Base-by-base conservation (phyloP, 1,284 basidiomycete genomes). In the Pseudozyma sp. region DNA sequence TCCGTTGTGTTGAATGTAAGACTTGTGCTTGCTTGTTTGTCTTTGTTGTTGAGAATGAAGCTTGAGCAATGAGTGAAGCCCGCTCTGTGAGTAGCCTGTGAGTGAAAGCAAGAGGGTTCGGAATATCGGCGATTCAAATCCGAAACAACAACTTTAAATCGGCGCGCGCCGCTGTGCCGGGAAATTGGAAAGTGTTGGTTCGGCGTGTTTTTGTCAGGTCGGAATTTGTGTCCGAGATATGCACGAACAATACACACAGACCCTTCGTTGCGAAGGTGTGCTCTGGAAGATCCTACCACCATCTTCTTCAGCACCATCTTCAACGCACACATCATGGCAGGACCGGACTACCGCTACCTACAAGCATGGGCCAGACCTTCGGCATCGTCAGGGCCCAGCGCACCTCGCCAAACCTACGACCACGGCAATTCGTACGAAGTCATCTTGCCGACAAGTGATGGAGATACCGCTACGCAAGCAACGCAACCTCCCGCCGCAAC, bases 271-370 rank as follows among this genome's bases (percentile, higher is more conserved):
- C 19, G n/a, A 18, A 31, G 4, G 16, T 25, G 8, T 38, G 19
- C 25, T 34, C n/a, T n/a, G 9, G 11, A 9, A 10, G 7, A 11
- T 19, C 50, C 34, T n/a, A 51, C 50, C 35, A 51, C 13, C 34
- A 8, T 12, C 35, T 11, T n/a, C 16, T 39, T 19, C 25, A 31
- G 2, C 34, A 10, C 13, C 18, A n/a, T 12, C 11, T 18, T 1
- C 3, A 7, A n/a, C 25, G 43, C 43, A 5, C 14, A 36, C 44
- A 48, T 8, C 50, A 70, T 75, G 66, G 63, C 68, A 36, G 59
- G 53, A 21, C 70, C 77, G n/a, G 74, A 78, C 66, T 71, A 70
- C 42, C 74, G 77, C 57, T 78, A 78, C 40, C 55, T 78, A 31
- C 70, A 78, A 53, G 73, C 73, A 14, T 78, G 77, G 77, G 69